These are phyloP conservation scores for Agaricus sinodeliciosus DNA, from an alignment of 768 basidiomycete species.

Conservation along the genomic window DNA sequence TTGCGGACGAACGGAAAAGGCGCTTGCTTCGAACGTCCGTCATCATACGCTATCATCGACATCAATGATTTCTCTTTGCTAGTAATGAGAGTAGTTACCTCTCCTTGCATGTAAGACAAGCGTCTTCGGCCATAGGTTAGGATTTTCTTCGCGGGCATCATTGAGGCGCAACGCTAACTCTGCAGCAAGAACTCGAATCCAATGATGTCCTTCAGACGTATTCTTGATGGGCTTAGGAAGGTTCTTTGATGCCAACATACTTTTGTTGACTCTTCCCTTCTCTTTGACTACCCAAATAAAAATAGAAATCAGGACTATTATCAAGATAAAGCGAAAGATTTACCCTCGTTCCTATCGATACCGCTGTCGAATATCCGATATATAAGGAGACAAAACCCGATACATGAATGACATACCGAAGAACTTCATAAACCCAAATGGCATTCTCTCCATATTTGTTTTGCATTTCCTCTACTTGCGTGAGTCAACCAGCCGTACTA, in stretches of 20 bases:
- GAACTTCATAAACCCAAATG: conserved; percentile 88
- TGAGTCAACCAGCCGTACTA: background rate
- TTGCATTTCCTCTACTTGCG: conserved; percentile 64
- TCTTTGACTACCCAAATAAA: conserved; percentile 62
- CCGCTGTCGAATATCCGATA: conserved; percentile 43
- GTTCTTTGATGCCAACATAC: conserved; percentile 97
- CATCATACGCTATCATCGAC: conserved; percentile 48
- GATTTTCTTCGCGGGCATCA: conserved; percentile 67
- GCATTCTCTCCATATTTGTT: conserved; percentile 74
- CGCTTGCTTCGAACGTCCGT: conserved; percentile 72
- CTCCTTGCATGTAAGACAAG: conserved; percentile 74
- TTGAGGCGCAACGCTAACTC: conserved; percentile 82
- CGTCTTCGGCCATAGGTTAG: conserved; percentile 88
- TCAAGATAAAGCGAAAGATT: conserved; percentile 6
- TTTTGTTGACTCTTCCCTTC: conserved; percentile 72
- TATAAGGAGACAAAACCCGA: background rate
- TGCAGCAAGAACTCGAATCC: conserved; percentile 88
- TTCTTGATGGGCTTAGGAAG: conserved; percentile 72
- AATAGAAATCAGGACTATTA: background rate
- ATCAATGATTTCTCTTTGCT: background rate
- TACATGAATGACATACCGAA: conserved; percentile 48
- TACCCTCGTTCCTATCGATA: conserved; percentile 85
- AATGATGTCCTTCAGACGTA: conserved; percentile 72
- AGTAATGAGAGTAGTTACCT: conserved; percentile 32
- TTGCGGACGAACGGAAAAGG: conserved; percentile 81